Evolutionary conservation across 225 moss, liverwort and hornwort genomes (phyloP), one percentile per base, ranked within the genome.

Genomic region (Anthoceros angustus): DNA sequence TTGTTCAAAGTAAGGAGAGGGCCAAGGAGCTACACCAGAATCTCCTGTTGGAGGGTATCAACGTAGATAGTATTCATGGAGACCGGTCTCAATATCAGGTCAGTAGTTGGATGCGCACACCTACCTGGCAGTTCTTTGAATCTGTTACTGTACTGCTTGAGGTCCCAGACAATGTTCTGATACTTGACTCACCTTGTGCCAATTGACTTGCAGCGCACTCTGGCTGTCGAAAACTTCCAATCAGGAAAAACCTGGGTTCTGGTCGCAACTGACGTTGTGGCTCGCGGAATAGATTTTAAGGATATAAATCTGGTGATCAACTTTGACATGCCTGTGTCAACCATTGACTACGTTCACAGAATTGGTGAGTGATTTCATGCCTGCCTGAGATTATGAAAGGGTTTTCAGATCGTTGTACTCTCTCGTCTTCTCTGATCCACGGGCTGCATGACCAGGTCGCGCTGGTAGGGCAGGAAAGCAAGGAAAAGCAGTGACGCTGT

Each of bases 281-380:
- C 88, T 45, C 80, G 92, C 63, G 95, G 95, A 62, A 91, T 98
- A 91, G 92, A 92, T 66, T 92, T 98, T 67, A 92, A 98, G 69
- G 88, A 88, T 21, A 78, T 98, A 8, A 87, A 89, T 38, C 82
- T 82, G 68, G 95, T 92, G 23, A 84, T 98, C 65, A 92, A 89
- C 63, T 98, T 84, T 42, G 95, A 98, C 55, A 88, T 91, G 25
- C 95, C 91, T 7, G 74, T 80, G 61, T 78, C 82, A 65, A 89
- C 73, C 45, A 73, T 91, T n/a, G 86, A 88, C 0, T 98, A 92
- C 70, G 92, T 92, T 24, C 92, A 98, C 74, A 83, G 95, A 61
- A 73, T 98, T 66, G 95, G 92, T 68, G 66, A 39, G 63, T 64
- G 21, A 25, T 60, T 61, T 11, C 14, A 42, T 7, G n/a, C 12